Base-by-base conservation (phyloP, 2,329 filamentous ascomycete genomes). In the Chaetomiaceae sp. region DNA sequence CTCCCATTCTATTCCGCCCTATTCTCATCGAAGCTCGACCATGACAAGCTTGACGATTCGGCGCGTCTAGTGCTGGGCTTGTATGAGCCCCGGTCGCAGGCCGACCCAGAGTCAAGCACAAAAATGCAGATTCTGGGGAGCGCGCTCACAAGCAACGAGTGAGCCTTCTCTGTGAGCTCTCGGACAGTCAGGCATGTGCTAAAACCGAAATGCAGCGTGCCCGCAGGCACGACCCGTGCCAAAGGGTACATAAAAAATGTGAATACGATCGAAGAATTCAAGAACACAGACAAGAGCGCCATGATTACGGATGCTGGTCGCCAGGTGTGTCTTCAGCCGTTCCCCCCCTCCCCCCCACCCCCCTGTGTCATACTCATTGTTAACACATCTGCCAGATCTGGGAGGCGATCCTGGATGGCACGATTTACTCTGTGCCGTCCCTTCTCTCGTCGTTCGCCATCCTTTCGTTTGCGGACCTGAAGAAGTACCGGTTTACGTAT, bases 401-500 rank as follows among this genome's bases (percentile, higher is more conserved):
- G 92, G 90, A 97, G 69, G 92, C 94, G 23, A 96, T 99, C 65
- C 86, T 90, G 61, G 94, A 99, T 71, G 92, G 91, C 53, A 95
- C 89, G 36, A 96, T 99, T 62, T 97, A 95, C 72, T 94, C 90
- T 9, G 89, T 92, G 46, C 94, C 94, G 2, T 96, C 92, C 4
- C 79, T 97, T 2, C 82, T 99, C 16, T 85, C 90, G 4, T 94
- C 89, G 6, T 97, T 96, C 69, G 80, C 89, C 23, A 84, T 95
- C 54, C 82, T 97, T 41, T 96, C 90, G 14, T 99, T 89, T 68
- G 92, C 94, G 57, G 92, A 99, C 66, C 79, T 99, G 30, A 99
- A 99, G 70, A 96, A 95, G 67, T 97, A 97, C 73, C 89, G 86
- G 58, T 96, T 97, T 67, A 90, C 87, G n/a, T 97, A 97, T 72